Base-by-base conservation (phyloP, 2,329 filamentous ascomycete genomes). In the Penicillium vulpinum region DNA sequence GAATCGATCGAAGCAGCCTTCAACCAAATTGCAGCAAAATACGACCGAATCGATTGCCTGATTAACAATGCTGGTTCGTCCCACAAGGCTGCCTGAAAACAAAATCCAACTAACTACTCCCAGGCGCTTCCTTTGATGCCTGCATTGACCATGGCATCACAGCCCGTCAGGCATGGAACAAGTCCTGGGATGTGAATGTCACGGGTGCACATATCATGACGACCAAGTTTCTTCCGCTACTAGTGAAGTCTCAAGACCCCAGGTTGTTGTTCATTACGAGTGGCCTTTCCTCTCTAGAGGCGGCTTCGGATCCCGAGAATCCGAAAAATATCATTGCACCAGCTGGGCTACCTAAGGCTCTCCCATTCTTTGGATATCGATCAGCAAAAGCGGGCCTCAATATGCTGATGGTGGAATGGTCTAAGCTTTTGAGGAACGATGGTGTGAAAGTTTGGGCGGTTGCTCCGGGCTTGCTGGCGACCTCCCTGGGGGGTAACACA, bases 171-270 rank as follows among this genome's bases (percentile, higher is more conserved):
- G 39, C 21, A 11, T 41, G 39, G 39, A 81, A 79, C 62, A 73
- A 75, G 47, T 67, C 78, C 7, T 84, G 77, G 67, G 73, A 83
- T 44, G 70, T 81, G 61, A 85, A 85, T 62, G 78, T 81, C 7
- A 67, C 80, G 0, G 78, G 81, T 11, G 76, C 75, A 0, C 80
- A 81, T 41, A 72, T 81, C 13, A 65, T 77, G 26, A 75, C 77
- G 1, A 70, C 73, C 16, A 73, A 76, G 1, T 83, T 85, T 60
- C 68, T 85, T n/a, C 81, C 81, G 0, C 68, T 85, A 0, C 74
- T 85, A 0, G 68, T 83, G 11, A 74, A 76, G 45, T 78, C 77
- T 0, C 48, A 70, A 0, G 75, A 78, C 13, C 79, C 81, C 0
- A 74, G 81, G 3, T 62, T 84, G 13, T 35, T 65, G 4, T 65